Base-by-base conservation (phyloP, 2,329 filamentous ascomycete genomes). In the Gaeumannomyces tritici region DNA sequence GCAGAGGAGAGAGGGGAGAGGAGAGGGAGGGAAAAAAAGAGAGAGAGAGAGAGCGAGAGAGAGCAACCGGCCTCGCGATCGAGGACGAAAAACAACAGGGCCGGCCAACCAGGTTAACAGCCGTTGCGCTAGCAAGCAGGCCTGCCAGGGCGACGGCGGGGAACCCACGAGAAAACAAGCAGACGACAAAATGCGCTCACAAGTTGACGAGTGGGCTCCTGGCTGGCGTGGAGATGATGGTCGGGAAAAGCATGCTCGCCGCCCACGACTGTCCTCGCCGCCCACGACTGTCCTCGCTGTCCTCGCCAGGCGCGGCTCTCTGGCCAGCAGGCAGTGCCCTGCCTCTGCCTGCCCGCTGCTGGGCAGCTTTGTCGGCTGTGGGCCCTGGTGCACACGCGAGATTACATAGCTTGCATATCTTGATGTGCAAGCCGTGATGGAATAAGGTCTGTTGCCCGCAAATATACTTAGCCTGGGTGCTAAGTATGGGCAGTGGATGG, bases 271-370 rank as follows among this genome's bases (percentile, higher is more conserved):
- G 15, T 9, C 31, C 27, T 33, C 9, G 9, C 8, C 12, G 42
- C n/a, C 27, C 26, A 51, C 33, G 8, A 21, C 3, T 47, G 15
- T 9, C 31, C 27, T 60, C 18, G 61, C 55, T 42, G 55, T 47
- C 42, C 55, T 61, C 62, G 33, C 55, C 55, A 51, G 42, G 42
- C 42, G 24, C 42, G 24, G 7, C 42, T 35, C 60, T 35, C 55
- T 63, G 59, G 28, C 62, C 35, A 51, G 21, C 18, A 51, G 42
- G 42, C 42, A 51, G 7, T 21, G 42, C 59, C 55, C 56, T 63
- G 55, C n/a, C n/a, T n/a, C n/a, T n/a, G n/a, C n/a, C n/a, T n/a
- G n/a, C 31, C 54, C 21, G 31, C 28, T 31, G 42, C 42, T 21
- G 21, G n/a, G n/a, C 58, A 18, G 35, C 42, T 60, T 47, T 27